Conservation (phyloP, 2,329 filamentous ascomycete genomes). For the Alternaria triticimaculans region DNA sequence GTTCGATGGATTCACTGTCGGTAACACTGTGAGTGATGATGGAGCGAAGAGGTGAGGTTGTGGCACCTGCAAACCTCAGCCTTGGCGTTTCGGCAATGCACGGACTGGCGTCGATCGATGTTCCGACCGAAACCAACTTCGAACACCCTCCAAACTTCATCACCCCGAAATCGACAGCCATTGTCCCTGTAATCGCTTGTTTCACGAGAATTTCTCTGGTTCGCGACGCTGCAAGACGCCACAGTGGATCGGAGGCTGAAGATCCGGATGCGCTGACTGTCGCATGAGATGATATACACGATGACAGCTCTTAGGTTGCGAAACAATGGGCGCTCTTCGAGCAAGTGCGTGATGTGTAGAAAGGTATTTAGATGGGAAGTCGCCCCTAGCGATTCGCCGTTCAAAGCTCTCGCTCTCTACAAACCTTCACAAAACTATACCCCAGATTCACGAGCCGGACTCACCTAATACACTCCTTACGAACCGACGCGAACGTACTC, state of each 20-base stretch:
- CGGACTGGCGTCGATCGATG: slow-evolving; percentile 7
- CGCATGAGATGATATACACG: neutral
- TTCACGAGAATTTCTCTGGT: neutral
- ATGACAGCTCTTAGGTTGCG: neutral
- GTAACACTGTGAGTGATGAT: slow-evolving; percentile 1
- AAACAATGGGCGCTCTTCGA: neutral
- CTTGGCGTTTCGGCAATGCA: slow-evolving; percentile 21
- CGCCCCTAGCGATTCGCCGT: neutral
- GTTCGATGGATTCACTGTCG: neutral
- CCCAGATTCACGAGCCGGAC: slow-evolving; percentile 21
- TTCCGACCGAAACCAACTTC: slow-evolving; percentile 27
- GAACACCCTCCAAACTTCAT: slow-evolving; percentile 27
- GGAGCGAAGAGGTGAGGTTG: slow-evolving; percentile 14
- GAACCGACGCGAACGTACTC: neutral
- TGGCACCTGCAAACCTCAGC: slow-evolving; percentile 18
- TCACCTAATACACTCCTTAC: slow-evolving; percentile 20
- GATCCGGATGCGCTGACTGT: neutral
- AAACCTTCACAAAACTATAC: slow-evolving; percentile 5
- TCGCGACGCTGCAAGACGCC: neutral
- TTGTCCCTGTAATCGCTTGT: neutral
- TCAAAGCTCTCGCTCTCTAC: neutral
- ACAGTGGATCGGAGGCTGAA: slow-evolving; percentile 1
- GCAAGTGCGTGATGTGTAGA: neutral
- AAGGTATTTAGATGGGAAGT: neutral
- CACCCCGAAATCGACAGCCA: slow-evolving; percentile 6